Percentiles rank a stretch among this genome's conserved stretches.
phyloP scores from a whole-genome alignment of 2,329 filamentous ascomycete species.

The Blastomyces parvus region DNA sequence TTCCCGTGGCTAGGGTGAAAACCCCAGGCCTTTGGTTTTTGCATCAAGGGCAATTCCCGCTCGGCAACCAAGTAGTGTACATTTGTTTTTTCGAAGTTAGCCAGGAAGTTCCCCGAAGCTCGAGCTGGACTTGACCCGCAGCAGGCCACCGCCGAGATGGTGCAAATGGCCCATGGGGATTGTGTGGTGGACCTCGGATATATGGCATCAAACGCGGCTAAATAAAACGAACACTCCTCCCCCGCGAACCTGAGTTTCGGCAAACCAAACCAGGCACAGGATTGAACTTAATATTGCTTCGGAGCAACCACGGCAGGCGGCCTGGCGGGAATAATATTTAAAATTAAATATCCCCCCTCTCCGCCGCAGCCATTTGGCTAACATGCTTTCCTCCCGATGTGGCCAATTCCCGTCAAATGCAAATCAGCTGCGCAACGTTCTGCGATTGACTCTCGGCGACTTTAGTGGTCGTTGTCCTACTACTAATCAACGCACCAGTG shows the following conservation, averaged over 20 bases:
- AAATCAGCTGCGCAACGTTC: not conserved
- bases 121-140: not conserved
- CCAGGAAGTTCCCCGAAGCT: not conserved
- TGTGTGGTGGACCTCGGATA: conserved; percentile 5
- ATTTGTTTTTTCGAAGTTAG: too few species aligned
- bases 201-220: conserved; percentile 1
- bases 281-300: not conserved
- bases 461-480: not conserved
- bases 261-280: not conserved
- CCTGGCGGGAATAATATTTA: not conserved
- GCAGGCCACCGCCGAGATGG: not conserved
- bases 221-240: not conserved
- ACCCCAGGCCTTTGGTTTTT: not conserved
- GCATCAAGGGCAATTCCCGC: not conserved
- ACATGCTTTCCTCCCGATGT: not conserved
- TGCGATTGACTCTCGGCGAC: not conserved
- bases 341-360: not conserved
- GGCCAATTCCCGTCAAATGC: not conserved
- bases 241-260: not conserved
- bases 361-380: not conserved
- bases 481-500: not conserved
- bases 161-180: not conserved
- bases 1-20: not conserved
- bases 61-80: not conserved
- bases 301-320: not conserved